Evolutionary conservation across 495 filamentous ascomycete species (phyloP), one percentile per base, ranked within the genome.

Genomic region (Cercophora sp.): DNA sequence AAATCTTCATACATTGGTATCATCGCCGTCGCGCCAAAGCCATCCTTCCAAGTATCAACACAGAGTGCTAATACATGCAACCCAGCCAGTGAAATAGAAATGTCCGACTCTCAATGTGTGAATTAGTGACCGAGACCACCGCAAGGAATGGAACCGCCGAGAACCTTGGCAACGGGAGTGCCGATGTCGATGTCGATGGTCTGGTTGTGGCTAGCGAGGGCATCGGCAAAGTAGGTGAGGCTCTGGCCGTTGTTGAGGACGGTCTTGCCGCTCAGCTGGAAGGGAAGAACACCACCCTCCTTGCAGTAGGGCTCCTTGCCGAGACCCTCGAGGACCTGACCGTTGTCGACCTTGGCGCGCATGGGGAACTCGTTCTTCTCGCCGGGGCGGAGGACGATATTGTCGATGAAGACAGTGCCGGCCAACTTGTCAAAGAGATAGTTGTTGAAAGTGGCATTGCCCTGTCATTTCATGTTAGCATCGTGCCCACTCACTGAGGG

Each of bases 371-470:
- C 65, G 70, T 87, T 88, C 54, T 75, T 66, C 45, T 58, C 8
- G 48, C 86, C 85, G 0, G 86, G 85, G 8, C 57, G 57, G 24
- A 89, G 74, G 11, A 71, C 62, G 8, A 89, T 66, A 64, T 87
- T 67, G 58, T 78, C 66, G 31, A 89, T 63, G 53, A 67, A 75
- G 39, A 79, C 69, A 41, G 67, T 69, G 43, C 85, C 86, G 59
- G 87, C 70, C 2, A 60, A 51, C 31, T 65, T 64, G 50, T 71
- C 77, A 37, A 74, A 64, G 22, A 81, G 71, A 48, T 73, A 77
- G 55, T 84, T 78, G 65, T 79, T 63, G 60, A 87, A 75, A 27
- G 84, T 83, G 1, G 82, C 67, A 59, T 88, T 86, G 55, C 85
- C 85, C 83, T 85, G 54, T 26, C 20, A 8, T 39, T 18, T 22